phyloP scores from a whole-genome alignment of 2,329 filamentous ascomycete species.

The Arthrobotrys iridis region DNA sequence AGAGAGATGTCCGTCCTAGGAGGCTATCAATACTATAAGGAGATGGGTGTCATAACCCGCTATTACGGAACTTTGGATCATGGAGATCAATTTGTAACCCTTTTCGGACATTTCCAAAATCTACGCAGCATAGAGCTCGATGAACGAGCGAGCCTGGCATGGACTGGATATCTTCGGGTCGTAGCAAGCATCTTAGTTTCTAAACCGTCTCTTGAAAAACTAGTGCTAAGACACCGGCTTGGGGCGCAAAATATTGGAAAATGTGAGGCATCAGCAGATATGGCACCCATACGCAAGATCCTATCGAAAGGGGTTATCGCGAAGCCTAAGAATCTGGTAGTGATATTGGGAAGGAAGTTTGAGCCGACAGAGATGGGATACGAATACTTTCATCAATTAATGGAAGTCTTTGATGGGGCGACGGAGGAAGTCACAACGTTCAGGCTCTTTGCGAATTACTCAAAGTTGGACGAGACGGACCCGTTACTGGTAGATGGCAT shows the following conservation, averaged over 20 bases:
- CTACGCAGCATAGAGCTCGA: constrained; percentile 31
- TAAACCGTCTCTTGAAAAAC: constrained; percentile 26
- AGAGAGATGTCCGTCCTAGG: constrained; percentile 35
- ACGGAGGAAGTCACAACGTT: constrained; percentile 24
- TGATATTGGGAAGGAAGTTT: constrained; percentile 28
- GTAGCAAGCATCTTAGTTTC: constrained; percentile 30
- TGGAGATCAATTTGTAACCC: constrained; percentile 12
- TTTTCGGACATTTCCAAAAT: constrained; percentile 31
- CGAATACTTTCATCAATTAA: constrained; percentile 30
- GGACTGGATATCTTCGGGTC: constrained; percentile 30
- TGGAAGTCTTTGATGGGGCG: constrained; percentile 15
- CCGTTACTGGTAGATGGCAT: not conserved
- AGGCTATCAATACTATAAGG: constrained; percentile 43
- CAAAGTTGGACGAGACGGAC: constrained; percentile 39
- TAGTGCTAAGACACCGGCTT: constrained; percentile 24
- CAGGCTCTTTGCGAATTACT: constrained; percentile 33
- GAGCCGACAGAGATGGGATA: constrained; percentile 41
- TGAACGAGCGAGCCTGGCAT: constrained; percentile 25
- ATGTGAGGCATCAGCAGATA: constrained; percentile 3
- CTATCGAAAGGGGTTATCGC: constrained; percentile 18
- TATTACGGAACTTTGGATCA: constrained; percentile 18
- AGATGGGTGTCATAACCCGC: constrained; percentile 37
- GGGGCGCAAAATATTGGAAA: not conserved
- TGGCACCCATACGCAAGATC: not conserved
- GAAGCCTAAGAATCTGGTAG: constrained; percentile 6